Conservation (phyloP, 2,329 filamentous ascomycete species). For the Exserohilum rostratum region DNA sequence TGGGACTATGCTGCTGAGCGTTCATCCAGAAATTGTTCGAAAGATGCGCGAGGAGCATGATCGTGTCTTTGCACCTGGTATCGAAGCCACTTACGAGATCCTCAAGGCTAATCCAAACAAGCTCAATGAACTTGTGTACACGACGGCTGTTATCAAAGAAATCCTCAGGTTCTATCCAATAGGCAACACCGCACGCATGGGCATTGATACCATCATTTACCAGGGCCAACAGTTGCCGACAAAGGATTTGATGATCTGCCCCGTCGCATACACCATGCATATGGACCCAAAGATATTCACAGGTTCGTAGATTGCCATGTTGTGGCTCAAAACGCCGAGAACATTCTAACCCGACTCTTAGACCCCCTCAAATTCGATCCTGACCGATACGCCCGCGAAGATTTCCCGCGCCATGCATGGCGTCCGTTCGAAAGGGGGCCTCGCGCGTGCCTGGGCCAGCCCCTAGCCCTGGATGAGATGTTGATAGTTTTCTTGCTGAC, state of each 20-base stretch:
- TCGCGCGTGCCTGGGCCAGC: slow-evolving; percentile 64
- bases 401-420: slow-evolving; percentile 56
- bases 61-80: slow-evolving; percentile 55
- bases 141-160: slow-evolving; percentile 60
- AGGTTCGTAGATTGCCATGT: slow-evolving; percentile 13
- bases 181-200: slow-evolving; percentile 52
- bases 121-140: slow-evolving; percentile 60
- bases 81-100: slow-evolving; percentile 44
- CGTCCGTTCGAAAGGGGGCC: slow-evolving; percentile 62
- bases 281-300: slow-evolving; percentile 31
- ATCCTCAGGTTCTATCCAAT: slow-evolving; percentile 60
- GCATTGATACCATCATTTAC: slow-evolving; percentile 47
- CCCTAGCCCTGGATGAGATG: slow-evolving; percentile 61
- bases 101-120: slow-evolving; percentile 53
- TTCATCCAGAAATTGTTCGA: slow-evolving; percentile 32
- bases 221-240: slow-evolving; percentile 53
- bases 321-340: neutral
- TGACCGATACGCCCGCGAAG: slow-evolving; percentile 48
- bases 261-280: slow-evolving; percentile 50
- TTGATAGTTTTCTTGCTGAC: slow-evolving; percentile 59
- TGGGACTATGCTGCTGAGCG: slow-evolving; percentile 38
- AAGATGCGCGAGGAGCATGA: slow-evolving; percentile 58
- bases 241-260: slow-evolving; percentile 53
- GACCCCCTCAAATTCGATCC: slow-evolving; percentile 35
- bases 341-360: slow-evolving; percentile 4